A percentile compares a stretch with the other conserved stretches of the same genome.
phyloP scores from a whole-genome alignment of 441 rosid genomes.

The Arabidopsis hybrid region DNA sequence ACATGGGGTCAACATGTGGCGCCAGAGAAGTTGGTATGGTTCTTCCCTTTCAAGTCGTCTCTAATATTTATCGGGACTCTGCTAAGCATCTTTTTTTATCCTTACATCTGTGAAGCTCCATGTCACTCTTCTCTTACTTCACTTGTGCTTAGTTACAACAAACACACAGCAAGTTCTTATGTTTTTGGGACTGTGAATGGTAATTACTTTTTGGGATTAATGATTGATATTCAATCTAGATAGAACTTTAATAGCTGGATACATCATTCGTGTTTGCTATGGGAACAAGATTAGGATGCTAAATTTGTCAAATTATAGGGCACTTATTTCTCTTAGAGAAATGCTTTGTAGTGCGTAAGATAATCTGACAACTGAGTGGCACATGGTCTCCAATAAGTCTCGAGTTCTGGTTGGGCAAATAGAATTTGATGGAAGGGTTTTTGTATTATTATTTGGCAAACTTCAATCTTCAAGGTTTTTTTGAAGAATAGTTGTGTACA shows the following conservation, averaged over 20 bases:
- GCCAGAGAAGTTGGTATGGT: conserved; percentile 72
- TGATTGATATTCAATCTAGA: not conserved
- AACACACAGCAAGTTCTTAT: conserved; percentile 14
- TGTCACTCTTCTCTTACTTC: conserved; percentile 24
- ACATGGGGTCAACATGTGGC: conserved; percentile 61
- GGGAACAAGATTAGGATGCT: conserved; percentile 20
- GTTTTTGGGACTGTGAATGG: conserved; percentile 14
- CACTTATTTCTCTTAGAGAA: conserved; percentile 13
- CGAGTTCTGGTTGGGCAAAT: conserved; percentile 27
- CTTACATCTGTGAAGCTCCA: conserved; percentile 27
- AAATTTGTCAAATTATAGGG: not conserved
- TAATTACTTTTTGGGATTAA: conserved; percentile 1
- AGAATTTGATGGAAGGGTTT: conserved; percentile 26
- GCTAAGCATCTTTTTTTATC: conserved; percentile 23
- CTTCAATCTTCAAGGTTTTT: conserved; percentile 8
- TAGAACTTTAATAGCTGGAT: conserved; percentile 13
- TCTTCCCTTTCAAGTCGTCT: conserved; percentile 21
- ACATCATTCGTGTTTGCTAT: conserved; percentile 12
- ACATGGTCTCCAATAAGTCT: conserved; percentile 14
- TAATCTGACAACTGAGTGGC: conserved; percentile 24
- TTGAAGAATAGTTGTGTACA: conserved; percentile 24
- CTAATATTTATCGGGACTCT: conserved; percentile 8
- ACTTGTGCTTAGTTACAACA: conserved; percentile 19
- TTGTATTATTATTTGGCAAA: conserved; percentile 13
- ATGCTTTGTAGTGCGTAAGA: conserved; percentile 20